These are phyloP conservation scores for Pleurotus salmoneostramineus DNA, from an alignment of 768 basidiomycete species.

Conservation along the genomic window DNA sequence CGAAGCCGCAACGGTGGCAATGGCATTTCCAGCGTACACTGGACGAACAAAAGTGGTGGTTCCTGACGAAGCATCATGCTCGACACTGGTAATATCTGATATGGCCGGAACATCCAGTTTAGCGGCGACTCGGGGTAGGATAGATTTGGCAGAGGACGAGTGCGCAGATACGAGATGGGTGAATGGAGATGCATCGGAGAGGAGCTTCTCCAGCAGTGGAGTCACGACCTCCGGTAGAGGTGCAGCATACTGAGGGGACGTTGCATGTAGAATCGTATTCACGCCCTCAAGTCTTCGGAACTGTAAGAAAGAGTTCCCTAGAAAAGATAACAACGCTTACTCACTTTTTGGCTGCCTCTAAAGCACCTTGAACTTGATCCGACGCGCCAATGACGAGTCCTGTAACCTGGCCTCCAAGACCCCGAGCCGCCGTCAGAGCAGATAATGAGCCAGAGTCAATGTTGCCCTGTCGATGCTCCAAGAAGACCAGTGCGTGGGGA, in stretches of 20 bases:
- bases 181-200: slow-evolving; percentile 60
- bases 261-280: slow-evolving; percentile 62
- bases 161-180: slow-evolving; percentile 93
- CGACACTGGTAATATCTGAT: slow-evolving; percentile 84
- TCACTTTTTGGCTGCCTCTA: slow-evolving; percentile 84
- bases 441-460: slow-evolving; percentile 85
- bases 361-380: slow-evolving; percentile 58
- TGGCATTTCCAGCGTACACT: slow-evolving; percentile 98
- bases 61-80: slow-evolving; percentile 65
- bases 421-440: slow-evolving; percentile 85
- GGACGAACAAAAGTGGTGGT: slow-evolving; percentile 87
- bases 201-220: slow-evolving; percentile 75
- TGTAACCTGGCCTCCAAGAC: slow-evolving; percentile 84
- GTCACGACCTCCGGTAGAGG: slow-evolving; percentile 75
- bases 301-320: slow-evolving; percentile 8
- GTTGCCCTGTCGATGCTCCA: slow-evolving; percentile 81
- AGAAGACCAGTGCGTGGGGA: slow-evolving; percentile 79
- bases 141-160: slow-evolving; percentile 87
- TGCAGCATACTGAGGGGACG: slow-evolving; percentile 65
- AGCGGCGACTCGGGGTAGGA: slow-evolving; percentile 91
- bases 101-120: slow-evolving; percentile 85
- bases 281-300: slow-evolving; percentile 61
- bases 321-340: slow-evolving; percentile 11
- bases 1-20: slow-evolving; percentile 82
- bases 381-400: slow-evolving; percentile 69